Conservation (phyloP, 2,329 filamentous ascomycete genomes). For the Colletotrichum aenigma region DNA sequence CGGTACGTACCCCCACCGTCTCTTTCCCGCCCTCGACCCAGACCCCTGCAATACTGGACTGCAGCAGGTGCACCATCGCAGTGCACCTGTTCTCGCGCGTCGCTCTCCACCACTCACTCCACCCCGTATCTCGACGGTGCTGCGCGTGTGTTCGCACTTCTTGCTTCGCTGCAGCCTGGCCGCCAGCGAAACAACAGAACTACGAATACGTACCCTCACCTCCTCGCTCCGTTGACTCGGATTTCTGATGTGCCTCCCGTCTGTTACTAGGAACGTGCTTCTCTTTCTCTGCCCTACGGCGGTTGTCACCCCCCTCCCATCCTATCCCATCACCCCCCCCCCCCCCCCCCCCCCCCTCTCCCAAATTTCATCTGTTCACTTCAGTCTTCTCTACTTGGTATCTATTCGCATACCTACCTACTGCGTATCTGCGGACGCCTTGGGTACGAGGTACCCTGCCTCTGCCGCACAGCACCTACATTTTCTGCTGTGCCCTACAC, state of each 20-base stretch:
- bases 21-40: background rate
- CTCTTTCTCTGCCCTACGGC: background rate
- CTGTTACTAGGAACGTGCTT: background rate
- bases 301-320: background rate
- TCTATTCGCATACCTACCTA: background rate
- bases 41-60: background rate
- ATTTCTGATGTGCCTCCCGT: background rate
- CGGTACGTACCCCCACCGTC: conserved; percentile 15
- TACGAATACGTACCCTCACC: background rate
- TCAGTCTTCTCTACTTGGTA: background rate
- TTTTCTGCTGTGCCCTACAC: background rate
- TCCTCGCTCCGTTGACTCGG: background rate
- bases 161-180: background rate
- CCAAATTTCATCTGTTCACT: background rate
- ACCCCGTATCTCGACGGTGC: background rate
- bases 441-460: background rate
- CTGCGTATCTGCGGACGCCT: background rate
- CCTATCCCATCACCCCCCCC: background rate
- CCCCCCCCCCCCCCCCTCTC: background rate
- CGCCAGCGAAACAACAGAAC: background rate
- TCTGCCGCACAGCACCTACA: background rate
- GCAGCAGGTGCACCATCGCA: background rate
- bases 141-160: background rate
- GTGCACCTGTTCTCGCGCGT: background rate
- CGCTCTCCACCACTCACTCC: background rate